These are phyloP conservation scores for Sporothrix sp. DNA, from an alignment of 2,329 filamentous ascomycete species.

Conservation along the genomic window DNA sequence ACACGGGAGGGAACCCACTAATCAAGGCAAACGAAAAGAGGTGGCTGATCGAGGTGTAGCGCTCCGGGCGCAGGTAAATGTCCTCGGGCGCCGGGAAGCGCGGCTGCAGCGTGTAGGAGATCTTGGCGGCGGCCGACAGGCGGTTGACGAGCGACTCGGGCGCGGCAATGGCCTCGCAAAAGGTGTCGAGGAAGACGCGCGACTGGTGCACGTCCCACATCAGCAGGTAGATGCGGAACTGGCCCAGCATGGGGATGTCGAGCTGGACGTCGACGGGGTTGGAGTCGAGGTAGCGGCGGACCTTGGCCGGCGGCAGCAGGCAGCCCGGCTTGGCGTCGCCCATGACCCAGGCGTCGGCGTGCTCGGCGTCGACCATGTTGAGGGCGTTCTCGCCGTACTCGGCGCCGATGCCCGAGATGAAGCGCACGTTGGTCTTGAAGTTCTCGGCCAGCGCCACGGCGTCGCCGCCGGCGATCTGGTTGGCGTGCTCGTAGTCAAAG, in stretches of 20 bases:
- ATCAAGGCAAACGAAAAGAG: slow-evolving; percentile 62
- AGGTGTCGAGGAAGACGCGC: slow-evolving; percentile 47
- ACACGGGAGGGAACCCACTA: slow-evolving; percentile 35
- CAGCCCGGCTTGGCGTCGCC: slow-evolving; percentile 41
- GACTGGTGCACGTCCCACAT: slow-evolving; percentile 48
- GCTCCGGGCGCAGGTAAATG: slow-evolving; percentile 54
- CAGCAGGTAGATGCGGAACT: slow-evolving; percentile 68
- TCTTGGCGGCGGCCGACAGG: slow-evolving; percentile 47
- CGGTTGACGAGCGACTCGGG: slow-evolving; percentile 47
- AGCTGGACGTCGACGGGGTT: slow-evolving; percentile 71
- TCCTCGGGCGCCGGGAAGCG: slow-evolving; percentile 50
- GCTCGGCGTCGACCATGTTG: slow-evolving; percentile 30
- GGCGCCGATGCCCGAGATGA: slow-evolving; percentile 58
- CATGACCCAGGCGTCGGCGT: slow-evolving; percentile 24
- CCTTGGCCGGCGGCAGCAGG: slow-evolving; percentile 56
- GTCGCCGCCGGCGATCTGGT: slow-evolving; percentile 46
- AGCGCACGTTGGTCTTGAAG: slow-evolving; percentile 55
- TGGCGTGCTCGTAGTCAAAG: slow-evolving; percentile 39
- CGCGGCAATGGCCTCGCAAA: slow-evolving; percentile 46
- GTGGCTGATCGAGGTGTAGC: slow-evolving; percentile 59
- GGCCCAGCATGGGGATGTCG: slow-evolving; percentile 66
- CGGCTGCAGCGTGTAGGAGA: slow-evolving; percentile 52
- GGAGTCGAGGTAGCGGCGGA: slow-evolving; percentile 64
- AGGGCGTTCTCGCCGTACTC: slow-evolving; percentile 44
- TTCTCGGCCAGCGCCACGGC: slow-evolving; percentile 50